These are phyloP conservation scores for Rhododendron simsii DNA, from an alignment of 148 eudicot species.

Conservation along the genomic window DNA sequence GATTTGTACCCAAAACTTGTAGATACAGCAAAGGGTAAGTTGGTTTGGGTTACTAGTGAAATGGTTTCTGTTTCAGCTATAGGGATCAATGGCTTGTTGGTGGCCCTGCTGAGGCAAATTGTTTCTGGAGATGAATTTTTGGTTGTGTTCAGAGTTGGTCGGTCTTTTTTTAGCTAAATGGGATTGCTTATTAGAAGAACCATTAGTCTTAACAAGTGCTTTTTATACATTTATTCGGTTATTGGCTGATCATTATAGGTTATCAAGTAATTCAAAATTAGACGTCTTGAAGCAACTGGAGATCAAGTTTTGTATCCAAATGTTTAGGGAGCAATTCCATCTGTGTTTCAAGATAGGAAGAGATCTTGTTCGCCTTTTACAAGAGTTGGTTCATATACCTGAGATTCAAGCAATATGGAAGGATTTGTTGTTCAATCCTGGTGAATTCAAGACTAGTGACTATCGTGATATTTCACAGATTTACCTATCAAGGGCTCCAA, in stretches of 20 bases:
- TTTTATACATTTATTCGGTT: conserved; percentile 71
- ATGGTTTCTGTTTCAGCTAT: no score
- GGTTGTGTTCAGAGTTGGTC: conserved; percentile 67
- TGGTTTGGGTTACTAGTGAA: no score
- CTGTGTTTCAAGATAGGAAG: conserved; percentile 78
- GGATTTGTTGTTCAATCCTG: conserved; percentile 57
- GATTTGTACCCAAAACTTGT: no score
- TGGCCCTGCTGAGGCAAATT: no score
- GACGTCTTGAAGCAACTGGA: conserved; percentile 53
- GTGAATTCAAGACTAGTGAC: conserved; percentile 35
- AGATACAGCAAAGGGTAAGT: no score
- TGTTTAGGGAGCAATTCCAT: conserved; percentile 66
- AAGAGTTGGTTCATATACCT: conserved; percentile 75
- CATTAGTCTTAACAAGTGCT: conserved; percentile 55
- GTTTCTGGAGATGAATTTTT: conserved; percentile 29
- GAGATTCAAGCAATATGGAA: conserved; percentile 71
- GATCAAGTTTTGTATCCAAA: conserved; percentile 59
- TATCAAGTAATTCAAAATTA: conserved; percentile 23
- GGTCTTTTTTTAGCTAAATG: conserved; percentile 45
- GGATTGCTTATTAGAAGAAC: conserved; percentile 61
- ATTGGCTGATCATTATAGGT: conserved; percentile 62
- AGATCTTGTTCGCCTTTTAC: conserved; percentile 81
- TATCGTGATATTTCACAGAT: conserved; percentile 57
- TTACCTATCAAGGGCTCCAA: conserved; percentile 58
- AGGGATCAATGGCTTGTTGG: no score